Conservation (phyloP, 2,329 filamentous ascomycete genomes). For the Cladobotryum mycophilum region DNA sequence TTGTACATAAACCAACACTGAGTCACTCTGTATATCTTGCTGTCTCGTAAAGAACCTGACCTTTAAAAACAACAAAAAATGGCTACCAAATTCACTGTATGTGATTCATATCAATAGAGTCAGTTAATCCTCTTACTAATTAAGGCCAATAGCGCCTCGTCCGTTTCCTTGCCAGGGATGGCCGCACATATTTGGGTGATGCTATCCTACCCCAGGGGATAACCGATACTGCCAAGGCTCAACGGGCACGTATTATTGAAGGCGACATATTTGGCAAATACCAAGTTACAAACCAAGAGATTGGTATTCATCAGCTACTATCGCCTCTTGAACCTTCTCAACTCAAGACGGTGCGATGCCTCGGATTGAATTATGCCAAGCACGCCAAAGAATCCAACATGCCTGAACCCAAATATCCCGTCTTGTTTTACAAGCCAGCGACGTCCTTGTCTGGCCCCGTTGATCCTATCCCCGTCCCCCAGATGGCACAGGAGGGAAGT, state of each 20-base stretch:
- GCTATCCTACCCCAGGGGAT: conserved; percentile 59
- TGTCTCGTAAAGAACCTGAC: background rate
- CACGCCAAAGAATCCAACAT: conserved; percentile 65
- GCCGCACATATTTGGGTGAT: conserved; percentile 66
- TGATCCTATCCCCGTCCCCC: conserved; percentile 60
- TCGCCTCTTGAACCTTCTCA: conserved; percentile 57
- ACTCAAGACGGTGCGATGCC: conserved; percentile 59
- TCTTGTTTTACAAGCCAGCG: conserved; percentile 60
- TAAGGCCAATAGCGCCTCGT: conserved; percentile 52
- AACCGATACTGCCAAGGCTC: conserved; percentile 54
- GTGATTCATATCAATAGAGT: background rate
- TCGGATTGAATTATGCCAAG: conserved; percentile 66
- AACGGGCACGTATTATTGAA: conserved; percentile 54
- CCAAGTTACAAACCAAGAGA: conserved; percentile 56
- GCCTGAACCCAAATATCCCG: conserved; percentile 62
- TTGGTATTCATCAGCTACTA: conserved; percentile 51
- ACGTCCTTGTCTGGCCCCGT: conserved; percentile 59
- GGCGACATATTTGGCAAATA: conserved; percentile 62
- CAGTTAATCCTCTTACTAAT: background rate
- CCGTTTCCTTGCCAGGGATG: conserved; percentile 66
- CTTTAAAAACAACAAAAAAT: background rate
- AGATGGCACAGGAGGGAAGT: conserved; percentile 57
- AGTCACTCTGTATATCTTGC: too few relatives aligned
- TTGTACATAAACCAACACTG: too few relatives aligned
- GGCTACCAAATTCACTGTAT: conserved; percentile 9